These are phyloP conservation scores for sweet orange (Citrus sinensis) DNA, from an alignment of 345 rosid genomes.

Conservation along the genomic window DNA sequence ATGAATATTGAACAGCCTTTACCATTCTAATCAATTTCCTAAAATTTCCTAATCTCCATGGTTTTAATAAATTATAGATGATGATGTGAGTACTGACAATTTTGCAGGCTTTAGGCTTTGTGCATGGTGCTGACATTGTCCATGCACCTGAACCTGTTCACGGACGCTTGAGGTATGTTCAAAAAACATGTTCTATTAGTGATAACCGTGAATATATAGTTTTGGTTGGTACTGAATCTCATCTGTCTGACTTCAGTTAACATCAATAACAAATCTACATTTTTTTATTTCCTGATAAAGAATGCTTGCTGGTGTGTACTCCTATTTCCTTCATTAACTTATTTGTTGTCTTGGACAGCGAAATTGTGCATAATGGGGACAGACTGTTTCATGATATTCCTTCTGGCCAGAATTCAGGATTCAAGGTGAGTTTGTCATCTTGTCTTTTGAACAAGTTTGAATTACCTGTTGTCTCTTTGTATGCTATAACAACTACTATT, in stretches of 20 bases:
- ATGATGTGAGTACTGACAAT: constrained; percentile 13
- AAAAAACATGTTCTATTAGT: neutral
- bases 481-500: neutral
- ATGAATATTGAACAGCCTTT: neutral
- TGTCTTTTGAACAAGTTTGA: constrained; percentile 4
- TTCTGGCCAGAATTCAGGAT: constrained; percentile 75
- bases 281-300: neutral
- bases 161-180: constrained; percentile 82
- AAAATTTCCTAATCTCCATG: neutral
- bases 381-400: constrained; percentile 69
- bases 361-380: constrained; percentile 78
- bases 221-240: neutral
- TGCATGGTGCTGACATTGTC: constrained; percentile 77
- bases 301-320: neutral
- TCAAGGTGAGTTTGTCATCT: constrained; percentile 54
- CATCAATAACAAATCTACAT: neutral
- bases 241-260: neutral
- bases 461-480: neutral
- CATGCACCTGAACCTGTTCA: constrained; percentile 95
- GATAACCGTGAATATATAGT: neutral
- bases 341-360: constrained; percentile 47
- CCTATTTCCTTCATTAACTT: neutral
- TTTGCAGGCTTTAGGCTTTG: constrained; percentile 88
- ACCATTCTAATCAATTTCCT: neutral
- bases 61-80: neutral